phyloP scores from a whole-genome alignment of 305 asterid species.

The Solanum aculeatissimum region DNA sequence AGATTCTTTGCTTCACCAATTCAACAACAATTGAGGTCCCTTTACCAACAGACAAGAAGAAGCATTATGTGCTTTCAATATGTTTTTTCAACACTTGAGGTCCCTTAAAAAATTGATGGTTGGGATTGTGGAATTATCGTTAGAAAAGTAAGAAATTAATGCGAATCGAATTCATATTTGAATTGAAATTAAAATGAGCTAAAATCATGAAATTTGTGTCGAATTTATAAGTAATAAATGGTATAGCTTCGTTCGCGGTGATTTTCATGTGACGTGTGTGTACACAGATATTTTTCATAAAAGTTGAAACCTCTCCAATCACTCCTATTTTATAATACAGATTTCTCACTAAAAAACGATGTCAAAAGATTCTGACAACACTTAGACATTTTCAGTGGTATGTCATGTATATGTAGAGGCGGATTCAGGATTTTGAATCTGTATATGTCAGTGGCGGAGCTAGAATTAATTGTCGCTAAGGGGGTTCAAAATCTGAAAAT shows the following conservation, averaged over 20 bases:
- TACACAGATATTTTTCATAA: too few species aligned
- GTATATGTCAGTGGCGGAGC: too few species aligned
- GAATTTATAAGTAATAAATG: not conserved
- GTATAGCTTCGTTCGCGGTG: not conserved
- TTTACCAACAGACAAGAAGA: not conserved
- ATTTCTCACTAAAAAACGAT: not conserved
- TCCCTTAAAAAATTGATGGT: not conserved
- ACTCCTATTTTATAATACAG: not conserved
- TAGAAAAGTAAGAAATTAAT: not conserved
- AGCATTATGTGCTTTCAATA: not conserved
- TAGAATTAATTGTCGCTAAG: too few species aligned
- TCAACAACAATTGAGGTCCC: not conserved
- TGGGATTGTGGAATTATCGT: not conserved
- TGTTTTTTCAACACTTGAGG: not conserved
- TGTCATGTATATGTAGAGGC: too few species aligned
- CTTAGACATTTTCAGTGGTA: not conserved
- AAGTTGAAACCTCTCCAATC: too few species aligned
- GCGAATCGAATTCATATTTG: not conserved
- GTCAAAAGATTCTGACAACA: not conserved
- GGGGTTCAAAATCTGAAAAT: too few species aligned
- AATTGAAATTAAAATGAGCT: not conserved
- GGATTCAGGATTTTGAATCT: too few species aligned
- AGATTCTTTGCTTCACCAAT: slow-evolving; percentile 7
- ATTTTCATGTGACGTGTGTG: too few species aligned
- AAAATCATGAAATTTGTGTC: not conserved